Evolutionary conservation across 2,329 filamentous ascomycete genomes (phyloP).

Genomic region (Alternaria brassicicola): DNA sequence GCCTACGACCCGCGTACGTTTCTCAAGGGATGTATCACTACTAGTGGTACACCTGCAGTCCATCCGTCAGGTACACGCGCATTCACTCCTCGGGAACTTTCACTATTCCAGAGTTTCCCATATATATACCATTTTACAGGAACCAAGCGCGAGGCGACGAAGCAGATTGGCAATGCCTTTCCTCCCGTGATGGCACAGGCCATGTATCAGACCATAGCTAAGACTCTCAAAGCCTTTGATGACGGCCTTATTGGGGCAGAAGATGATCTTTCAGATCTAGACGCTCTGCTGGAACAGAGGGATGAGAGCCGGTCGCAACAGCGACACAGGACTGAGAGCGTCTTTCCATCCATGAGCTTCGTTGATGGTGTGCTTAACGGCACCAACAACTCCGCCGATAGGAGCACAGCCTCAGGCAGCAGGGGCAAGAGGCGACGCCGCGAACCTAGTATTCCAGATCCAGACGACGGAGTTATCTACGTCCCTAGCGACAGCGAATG

Average conservation of each 20-base stretch:
- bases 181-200: conserved; percentile 23
- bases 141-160: conserved; percentile 6
- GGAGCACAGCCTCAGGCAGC: no score
- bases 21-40: conserved; percentile 19
- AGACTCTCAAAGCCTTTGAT: conserved; percentile 35
- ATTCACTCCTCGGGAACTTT: conserved; percentile 28
- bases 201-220: conserved; percentile 2
- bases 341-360: no score
- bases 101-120: conserved; percentile 28
- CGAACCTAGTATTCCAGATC: not conserved
- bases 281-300: not conserved
- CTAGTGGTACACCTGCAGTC: conserved; percentile 18
- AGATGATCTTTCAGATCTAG: conserved; percentile 29
- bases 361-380: no score
- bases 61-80: conserved; percentile 23
- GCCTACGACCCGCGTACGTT: not conserved
- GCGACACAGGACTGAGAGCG: no score
- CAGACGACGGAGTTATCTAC: not conserved
- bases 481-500: not conserved
- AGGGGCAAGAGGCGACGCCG: not conserved
- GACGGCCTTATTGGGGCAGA: conserved; percentile 31
- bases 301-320: not conserved
- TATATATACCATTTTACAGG: conserved; percentile 15
- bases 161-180: conserved; percentile 34
- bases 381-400: no score